Conservation (phyloP, 2,329 filamentous ascomycete species). For the Phyllosticta citrichinensis region DNA sequence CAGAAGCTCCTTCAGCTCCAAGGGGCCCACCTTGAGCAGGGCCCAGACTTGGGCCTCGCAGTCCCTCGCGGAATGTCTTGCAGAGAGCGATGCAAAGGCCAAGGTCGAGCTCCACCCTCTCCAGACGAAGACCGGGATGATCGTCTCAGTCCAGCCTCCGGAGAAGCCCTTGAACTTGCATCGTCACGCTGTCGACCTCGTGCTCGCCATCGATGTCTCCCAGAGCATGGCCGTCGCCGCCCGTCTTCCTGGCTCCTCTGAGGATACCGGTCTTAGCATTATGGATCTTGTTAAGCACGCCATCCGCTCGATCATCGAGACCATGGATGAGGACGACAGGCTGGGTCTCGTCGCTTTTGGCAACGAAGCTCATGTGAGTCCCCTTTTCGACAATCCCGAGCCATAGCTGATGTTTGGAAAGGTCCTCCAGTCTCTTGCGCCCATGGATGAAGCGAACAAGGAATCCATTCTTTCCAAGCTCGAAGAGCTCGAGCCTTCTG, state of each 20-base stretch:
- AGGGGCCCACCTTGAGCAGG: neutral
- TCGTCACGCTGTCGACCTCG: conserved; percentile 47
- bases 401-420: neutral
- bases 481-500: conserved; percentile 28
- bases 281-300: conserved; percentile 53
- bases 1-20: neutral
- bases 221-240: conserved; percentile 44
- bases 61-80: neutral
- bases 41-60: neutral
- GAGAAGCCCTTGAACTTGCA: conserved; percentile 20
- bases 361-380: conserved; percentile 25
- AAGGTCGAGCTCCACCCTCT: conserved; percentile 8
- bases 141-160: conserved; percentile 41
- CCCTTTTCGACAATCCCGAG: neutral
- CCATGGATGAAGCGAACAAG: conserved; percentile 32
- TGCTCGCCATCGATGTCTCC: conserved; percentile 53
- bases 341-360: conserved; percentile 50
- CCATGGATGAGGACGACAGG: conserved; percentile 44
- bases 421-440: neutral
- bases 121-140: conserved; percentile 26
- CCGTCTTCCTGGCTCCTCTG: conserved; percentile 33
- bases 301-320: conserved; percentile 48
- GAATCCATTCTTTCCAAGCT: conserved; percentile 33
- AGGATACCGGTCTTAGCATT: conserved; percentile 43
- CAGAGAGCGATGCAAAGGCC: neutral